A percentile compares a stretch with the other conserved stretches of the same genome.
phyloP scores from a whole-genome alignment of 179 eudicot species.

The Beta lomatogona region DNA sequence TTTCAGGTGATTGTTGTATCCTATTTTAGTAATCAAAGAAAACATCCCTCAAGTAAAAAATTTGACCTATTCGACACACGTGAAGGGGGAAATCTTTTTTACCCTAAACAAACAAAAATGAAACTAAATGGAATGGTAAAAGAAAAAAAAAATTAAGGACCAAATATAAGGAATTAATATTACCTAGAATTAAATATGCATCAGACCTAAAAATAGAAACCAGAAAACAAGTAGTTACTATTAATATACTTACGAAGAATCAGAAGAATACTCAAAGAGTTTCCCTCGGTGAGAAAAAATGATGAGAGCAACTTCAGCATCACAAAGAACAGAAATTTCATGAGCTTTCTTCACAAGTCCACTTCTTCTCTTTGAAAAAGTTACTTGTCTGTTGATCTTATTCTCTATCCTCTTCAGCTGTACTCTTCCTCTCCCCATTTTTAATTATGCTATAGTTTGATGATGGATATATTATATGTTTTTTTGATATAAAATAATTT shows the following conservation, averaged over 20 bases:
- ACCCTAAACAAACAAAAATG: constrained; percentile 23
- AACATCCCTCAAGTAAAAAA: background rate
- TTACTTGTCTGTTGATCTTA: constrained; percentile 73
- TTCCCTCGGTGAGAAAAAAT: constrained; percentile 67
- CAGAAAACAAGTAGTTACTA: background rate
- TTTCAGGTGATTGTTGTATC: constrained; percentile 26
- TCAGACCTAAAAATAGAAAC: constrained; percentile 2
- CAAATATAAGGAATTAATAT: background rate
- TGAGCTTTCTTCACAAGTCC: constrained; percentile 69
- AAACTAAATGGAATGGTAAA: background rate
- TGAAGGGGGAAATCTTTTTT: background rate
- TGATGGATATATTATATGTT: too few relatives aligned
- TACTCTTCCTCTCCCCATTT: constrained; percentile 70
- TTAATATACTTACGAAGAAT: constrained; percentile 43
- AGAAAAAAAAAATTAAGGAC: background rate
- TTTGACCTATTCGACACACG: constrained; percentile 20
- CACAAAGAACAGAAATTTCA: constrained; percentile 68
- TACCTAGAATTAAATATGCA: background rate
- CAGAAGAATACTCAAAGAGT: constrained; percentile 63
- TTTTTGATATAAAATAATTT: background rate
- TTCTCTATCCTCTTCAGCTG: constrained; percentile 66
- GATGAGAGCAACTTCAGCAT: constrained; percentile 68
- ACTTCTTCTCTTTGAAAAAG: constrained; percentile 64
- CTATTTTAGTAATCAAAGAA: constrained; percentile 4
- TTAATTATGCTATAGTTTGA: background rate